Evolutionary conservation across 1,284 basidiomycete species (phyloP), one percentile per base, ranked within the genome.

Genomic region (Trametes polyzona): DNA sequence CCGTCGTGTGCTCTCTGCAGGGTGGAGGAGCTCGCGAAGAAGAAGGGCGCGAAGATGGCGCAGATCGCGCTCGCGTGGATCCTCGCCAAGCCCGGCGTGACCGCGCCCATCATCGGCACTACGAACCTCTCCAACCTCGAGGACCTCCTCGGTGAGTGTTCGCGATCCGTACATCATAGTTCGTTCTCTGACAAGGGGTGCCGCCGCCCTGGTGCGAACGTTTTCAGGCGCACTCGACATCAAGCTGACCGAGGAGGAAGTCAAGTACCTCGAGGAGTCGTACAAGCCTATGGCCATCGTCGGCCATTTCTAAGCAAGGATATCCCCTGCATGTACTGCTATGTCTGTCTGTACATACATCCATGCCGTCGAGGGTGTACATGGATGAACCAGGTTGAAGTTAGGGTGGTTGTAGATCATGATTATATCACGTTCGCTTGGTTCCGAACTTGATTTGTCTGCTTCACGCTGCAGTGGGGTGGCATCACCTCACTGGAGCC

Each of bases 101-200:
- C 78, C 17, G 81, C 82, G 8, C 83, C 82, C 2, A 82, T 84
- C 62, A 74, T 84, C 14, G 83, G 83, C 1, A 78, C 78, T 7
- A 83, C 79, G 7, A 79, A 71, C 43, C 65, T 83, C 9, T 71
- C 78, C 61, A 82, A 82, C 65, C 67, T 85, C 14, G 70, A 76
- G 55, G 81, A 83, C 46, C 71, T 79, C 49, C 71, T 83, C 23
- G 77, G 79, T 82, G 46, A n/a, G n/a, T n/a, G n/a, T n/a, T n/a
- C n/a, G n/a, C n/a, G n/a, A n/a, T n/a, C n/a, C n/a, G n/a, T n/a
- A n/a, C n/a, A n/a, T n/a, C n/a, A n/a, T n/a, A 42, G 70, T 57
- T 35, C 24, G 2, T 17, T 6, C n/a, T n/a, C n/a, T n/a, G n/a
- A n/a, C n/a, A n/a, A n/a, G n/a, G n/a, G n/a, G n/a, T n/a, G n/a